Percentiles rank a stretch among this genome's conserved stretches.
Conservation (phyloP, 768 basidiomycete species). For the Boletus rubroflammeus region DNA sequence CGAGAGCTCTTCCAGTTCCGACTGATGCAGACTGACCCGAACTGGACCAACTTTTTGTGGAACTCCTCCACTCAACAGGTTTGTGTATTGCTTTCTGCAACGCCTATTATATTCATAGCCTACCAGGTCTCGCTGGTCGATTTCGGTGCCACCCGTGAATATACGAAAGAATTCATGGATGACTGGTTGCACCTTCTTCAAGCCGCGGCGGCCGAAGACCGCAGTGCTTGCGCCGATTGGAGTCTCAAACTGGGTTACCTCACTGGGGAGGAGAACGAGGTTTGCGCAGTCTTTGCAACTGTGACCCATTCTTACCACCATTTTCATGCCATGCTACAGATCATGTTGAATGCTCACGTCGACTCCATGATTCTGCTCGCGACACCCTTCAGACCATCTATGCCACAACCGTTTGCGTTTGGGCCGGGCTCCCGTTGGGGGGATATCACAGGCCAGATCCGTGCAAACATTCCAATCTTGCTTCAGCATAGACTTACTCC, state of each 20-base stretch:
- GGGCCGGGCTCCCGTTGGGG: slow-evolving; percentile 62
- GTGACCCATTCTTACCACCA: background rate
- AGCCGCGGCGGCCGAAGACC: slow-evolving; percentile 70
- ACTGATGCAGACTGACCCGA: slow-evolving; percentile 97
- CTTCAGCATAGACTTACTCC: slow-evolving; percentile 83
- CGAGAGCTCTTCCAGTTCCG: slow-evolving; percentile 88
- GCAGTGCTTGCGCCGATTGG: slow-evolving; percentile 61
- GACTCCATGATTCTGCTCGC: slow-evolving; percentile 81
- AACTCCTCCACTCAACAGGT: slow-evolving; percentile 64
- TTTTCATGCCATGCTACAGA: slow-evolving; percentile 27
- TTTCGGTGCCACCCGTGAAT: slow-evolving; percentile 92
- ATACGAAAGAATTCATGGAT: slow-evolving; percentile 83
- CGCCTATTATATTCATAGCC: background rate
- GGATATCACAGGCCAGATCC: slow-evolving; percentile 71
- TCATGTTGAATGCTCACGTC: slow-evolving; percentile 86
- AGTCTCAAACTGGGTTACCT: slow-evolving; percentile 86
- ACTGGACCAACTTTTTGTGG: slow-evolving; percentile 98
- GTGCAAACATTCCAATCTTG: slow-evolving; percentile 86
- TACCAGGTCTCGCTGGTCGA: slow-evolving; percentile 81
- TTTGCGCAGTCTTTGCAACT: slow-evolving; percentile 24
- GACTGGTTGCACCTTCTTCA: slow-evolving; percentile 81
- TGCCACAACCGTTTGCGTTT: slow-evolving; percentile 76
- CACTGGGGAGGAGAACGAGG: slow-evolving; percentile 83
- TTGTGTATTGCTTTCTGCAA: background rate
- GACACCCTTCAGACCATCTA: slow-evolving; percentile 69